A percentile compares a stretch with the other conserved stretches of the same genome.
phyloP scores from a whole-genome alignment of 805 yeast genomes.

The Pichia thaimueangensis region DNA sequence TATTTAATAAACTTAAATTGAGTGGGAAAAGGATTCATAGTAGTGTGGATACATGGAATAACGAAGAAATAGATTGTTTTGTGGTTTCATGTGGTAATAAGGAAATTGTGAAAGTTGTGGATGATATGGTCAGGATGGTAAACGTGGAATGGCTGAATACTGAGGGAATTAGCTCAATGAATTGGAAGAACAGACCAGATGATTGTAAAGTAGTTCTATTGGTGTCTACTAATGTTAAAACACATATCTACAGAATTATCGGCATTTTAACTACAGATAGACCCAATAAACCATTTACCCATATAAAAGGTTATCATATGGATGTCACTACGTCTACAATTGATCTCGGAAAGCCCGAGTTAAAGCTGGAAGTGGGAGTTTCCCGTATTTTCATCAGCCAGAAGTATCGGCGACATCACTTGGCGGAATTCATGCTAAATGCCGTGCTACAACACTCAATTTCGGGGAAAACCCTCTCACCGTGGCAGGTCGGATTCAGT shows the following conservation, averaged over 20 bases:
- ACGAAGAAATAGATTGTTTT: neutral
- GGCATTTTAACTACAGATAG: slow-evolving; percentile 6
- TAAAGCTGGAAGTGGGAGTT: slow-evolving; percentile 34
- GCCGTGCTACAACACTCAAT: slow-evolving; percentile 37
- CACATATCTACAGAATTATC: neutral
- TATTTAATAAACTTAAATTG: neutral
- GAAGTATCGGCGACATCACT: slow-evolving; percentile 39
- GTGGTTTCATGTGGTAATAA: neutral
- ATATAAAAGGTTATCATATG: slow-evolving; percentile 3
- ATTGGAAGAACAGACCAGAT: slow-evolving; percentile 1
- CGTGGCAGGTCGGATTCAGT: slow-evolving; percentile 50
- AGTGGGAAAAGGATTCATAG: neutral
- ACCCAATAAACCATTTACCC: neutral
- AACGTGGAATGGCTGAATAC: slow-evolving; percentile 8
- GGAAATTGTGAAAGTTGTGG: neutral
- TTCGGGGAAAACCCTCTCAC: slow-evolving; percentile 40
- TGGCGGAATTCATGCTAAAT: slow-evolving; percentile 41
- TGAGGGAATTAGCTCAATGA: neutral
- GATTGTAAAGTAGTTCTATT: slow-evolving; percentile 1
- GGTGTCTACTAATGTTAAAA: neutral
- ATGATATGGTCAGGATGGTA: neutral
- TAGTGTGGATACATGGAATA: neutral
- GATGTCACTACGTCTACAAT: neutral
- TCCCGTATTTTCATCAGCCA: slow-evolving; percentile 41
- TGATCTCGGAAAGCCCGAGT: neutral